phyloP scores from a whole-genome alignment of 1,139 yeast genomes.

The Magnusiomyces ingens region DNA sequence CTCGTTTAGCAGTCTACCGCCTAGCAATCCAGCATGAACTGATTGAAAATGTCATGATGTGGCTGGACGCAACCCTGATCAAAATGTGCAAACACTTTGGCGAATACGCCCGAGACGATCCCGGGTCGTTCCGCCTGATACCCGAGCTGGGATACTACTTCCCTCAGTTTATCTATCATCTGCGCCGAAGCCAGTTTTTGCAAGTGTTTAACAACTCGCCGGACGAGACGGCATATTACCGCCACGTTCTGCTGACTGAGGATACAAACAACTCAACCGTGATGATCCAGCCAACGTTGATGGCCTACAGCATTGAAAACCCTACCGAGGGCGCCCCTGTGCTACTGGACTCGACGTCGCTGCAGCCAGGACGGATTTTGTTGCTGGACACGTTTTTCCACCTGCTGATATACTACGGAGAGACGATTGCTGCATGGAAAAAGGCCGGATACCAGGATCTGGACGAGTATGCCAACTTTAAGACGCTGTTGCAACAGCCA shows the following conservation, averaged over 20 bases:
- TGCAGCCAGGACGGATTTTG: constrained; percentile 53
- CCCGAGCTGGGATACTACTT: constrained; percentile 57
- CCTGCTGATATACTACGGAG: constrained; percentile 62
- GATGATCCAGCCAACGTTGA: constrained; percentile 72
- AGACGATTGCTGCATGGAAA: constrained; percentile 64
- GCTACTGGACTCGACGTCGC: constrained; percentile 59
- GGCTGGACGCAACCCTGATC: constrained; percentile 69
- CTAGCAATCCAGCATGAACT: constrained; percentile 43
- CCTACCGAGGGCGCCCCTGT: constrained; percentile 53
- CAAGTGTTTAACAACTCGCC: constrained; percentile 73
- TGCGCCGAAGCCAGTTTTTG: constrained; percentile 62
- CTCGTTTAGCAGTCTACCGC: constrained; percentile 86
- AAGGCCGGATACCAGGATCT: constrained; percentile 58
- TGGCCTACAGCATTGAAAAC: constrained; percentile 55
- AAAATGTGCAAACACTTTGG: constrained; percentile 74
- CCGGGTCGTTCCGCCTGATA: constrained; percentile 62
- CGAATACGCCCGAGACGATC: constrained; percentile 60
- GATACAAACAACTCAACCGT: constrained; percentile 59
- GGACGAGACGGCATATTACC: constrained; percentile 65
- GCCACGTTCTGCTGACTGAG: constrained; percentile 62
- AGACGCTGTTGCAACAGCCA: constrained; percentile 57
- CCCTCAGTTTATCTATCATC: constrained; percentile 69
- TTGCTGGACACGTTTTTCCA: constrained; percentile 72
- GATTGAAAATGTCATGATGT: constrained; percentile 54
- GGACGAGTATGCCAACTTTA: constrained; percentile 58